A percentile compares a stretch with the other conserved stretches of the same genome.
phyloP scores from a whole-genome alignment of 2,329 filamentous ascomycete genomes.

The Claviceps pusilla region DNA sequence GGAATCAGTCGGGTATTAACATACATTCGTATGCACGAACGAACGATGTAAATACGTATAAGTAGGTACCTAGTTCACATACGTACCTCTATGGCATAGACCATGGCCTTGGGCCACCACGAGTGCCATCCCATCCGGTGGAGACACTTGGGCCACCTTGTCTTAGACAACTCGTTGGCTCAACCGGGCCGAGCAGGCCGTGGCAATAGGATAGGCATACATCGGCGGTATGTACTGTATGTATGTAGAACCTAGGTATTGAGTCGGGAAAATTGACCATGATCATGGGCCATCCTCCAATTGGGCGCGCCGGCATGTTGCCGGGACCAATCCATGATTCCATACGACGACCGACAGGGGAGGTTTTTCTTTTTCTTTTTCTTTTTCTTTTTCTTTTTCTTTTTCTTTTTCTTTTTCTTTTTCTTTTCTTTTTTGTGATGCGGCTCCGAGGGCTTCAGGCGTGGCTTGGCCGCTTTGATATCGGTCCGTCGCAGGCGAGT shows the following conservation, averaged over 20 bases:
- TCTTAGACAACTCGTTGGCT: neutral
- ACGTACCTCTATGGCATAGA: neutral
- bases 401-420: too few species aligned
- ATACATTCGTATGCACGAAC: neutral
- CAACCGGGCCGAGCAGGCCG: neutral
- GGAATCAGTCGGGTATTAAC: neutral
- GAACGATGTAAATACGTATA: too few species aligned
- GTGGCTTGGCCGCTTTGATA: neutral
- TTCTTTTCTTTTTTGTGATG: neutral
- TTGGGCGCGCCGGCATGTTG: neutral
- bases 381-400: too few species aligned
- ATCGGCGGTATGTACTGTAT: too few species aligned
- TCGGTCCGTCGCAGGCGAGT: neutral
- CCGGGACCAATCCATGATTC: neutral
- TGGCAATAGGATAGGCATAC: too few species aligned
- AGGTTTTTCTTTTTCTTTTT: neutral
- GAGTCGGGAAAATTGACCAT: neutral
- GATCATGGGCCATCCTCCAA: neutral
- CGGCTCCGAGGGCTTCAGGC: neutral
- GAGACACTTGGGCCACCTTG: constrained; percentile 1
- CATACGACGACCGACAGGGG: neutral
- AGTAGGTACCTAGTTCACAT: neutral
- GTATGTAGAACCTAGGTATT: neutral
- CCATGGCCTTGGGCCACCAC: neutral
- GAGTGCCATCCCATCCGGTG: constrained; percentile 1